Percentiles rank a stretch among this genome's conserved stretches.
These are phyloP conservation scores for Boletus rubropictus DNA, from an alignment of 768 basidiomycete genomes.

Conservation along the genomic window DNA sequence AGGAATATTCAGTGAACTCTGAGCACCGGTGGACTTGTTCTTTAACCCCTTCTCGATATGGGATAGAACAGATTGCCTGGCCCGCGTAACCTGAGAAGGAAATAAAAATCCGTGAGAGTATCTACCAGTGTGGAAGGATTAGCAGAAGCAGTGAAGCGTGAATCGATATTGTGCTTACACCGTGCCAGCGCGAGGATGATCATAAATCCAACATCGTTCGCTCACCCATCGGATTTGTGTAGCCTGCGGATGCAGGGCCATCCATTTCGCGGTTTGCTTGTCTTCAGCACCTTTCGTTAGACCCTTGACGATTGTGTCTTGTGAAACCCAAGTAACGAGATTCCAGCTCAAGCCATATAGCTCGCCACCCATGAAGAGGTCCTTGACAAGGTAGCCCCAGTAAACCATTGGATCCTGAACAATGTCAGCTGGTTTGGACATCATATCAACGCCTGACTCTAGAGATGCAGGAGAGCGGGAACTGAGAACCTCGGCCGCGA, in stretches of 20 bases:
- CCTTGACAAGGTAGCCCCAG: conserved; percentile 89
- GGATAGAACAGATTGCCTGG: conserved; percentile 50
- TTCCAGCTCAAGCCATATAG: conserved; percentile 87
- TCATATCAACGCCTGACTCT: neutral
- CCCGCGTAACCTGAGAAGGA: conserved; percentile 76
- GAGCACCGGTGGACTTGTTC: conserved; percentile 31
- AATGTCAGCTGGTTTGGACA: conserved; percentile 7
- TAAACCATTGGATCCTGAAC: conserved; percentile 67
- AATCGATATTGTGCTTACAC: conserved; percentile 52
- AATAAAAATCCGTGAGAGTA: conserved; percentile 95
- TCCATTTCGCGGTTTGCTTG: conserved; percentile 91
- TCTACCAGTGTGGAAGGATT: conserved; percentile 33
- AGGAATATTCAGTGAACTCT: conserved; percentile 16
- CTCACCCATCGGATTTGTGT: conserved; percentile 80
- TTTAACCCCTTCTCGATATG: conserved; percentile 44
- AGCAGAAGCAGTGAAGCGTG: conserved; percentile 2
- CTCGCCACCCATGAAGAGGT: conserved; percentile 94
- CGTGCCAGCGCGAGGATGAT: conserved; percentile 90
- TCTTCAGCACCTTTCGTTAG: conserved; percentile 83
- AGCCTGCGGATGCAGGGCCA: conserved; percentile 76
- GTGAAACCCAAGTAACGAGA: conserved; percentile 82
- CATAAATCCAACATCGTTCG: conserved; percentile 97
- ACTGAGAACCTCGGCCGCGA: neutral
- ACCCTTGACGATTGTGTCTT: conserved; percentile 59
- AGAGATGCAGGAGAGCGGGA: neutral